Evolutionary conservation across 805 yeast species (phyloP), one percentile per base, ranked within the genome.

Genomic region (Starmerella khaoyaiensis): DNA sequence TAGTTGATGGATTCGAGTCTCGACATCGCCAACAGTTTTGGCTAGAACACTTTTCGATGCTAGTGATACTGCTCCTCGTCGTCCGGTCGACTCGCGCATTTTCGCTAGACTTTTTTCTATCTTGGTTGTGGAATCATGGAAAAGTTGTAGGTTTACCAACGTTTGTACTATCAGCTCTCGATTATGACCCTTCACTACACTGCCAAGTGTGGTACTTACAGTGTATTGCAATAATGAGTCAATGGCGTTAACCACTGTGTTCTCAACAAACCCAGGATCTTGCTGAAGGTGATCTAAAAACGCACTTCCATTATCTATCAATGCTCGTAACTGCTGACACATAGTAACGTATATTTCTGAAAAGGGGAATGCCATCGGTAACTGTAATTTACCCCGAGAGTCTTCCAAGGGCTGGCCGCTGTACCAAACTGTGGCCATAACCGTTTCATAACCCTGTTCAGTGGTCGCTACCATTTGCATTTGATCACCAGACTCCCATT

Each of bases 161-260:
- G 82, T 81, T 61, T 90, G 97, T 0, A 94, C 78, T 20, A 83
- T 70, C 47, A 83, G 86, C 57, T 87, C 97, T 53, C 93, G 80
- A 44, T 84, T 79, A 10, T 77, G 71, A 2, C 84, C 68, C 47
- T 72, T 69, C 33, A 79, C 67, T 42, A 74, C 73, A 11, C 68
- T 65, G 39, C 71, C 67, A 33, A 80, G 71, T 42, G 76, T 72
- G 28, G 64, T 64, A 48, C 82, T 69, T 1, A 87, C 79, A 2
- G 80, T 71, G 30, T 71, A 68, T 15, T 71, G 68, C 44, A 86
- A 64, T n/a, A 83, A 70, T 17, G 61, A 55, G 51, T 90, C 96
- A 37, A 84, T 66, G 1, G 76, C 64, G 8, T 63, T 64, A 11
- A 71, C 68, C 34, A 79, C 62, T 16, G 76, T 66, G 25, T 73